phyloP scores from a whole-genome alignment of 1,284 basidiomycete species.

The Sporisorium sorghi region DNA sequence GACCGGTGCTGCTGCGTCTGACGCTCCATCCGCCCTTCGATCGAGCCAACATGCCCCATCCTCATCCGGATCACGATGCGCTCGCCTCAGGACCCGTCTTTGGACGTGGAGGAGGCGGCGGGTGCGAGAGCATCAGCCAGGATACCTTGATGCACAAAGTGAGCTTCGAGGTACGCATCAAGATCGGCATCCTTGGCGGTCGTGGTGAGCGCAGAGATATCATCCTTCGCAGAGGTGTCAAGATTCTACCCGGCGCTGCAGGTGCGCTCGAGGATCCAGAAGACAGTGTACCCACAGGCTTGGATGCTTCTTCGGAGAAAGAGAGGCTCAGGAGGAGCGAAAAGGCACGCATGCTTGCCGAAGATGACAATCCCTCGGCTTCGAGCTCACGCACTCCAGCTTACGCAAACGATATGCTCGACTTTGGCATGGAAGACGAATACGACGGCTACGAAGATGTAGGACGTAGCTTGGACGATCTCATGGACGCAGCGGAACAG shows the following conservation, averaged over 20 bases:
- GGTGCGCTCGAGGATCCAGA: constrained; percentile 34
- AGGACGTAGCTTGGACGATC: constrained; percentile 35
- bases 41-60: constrained; percentile 60
- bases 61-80: constrained; percentile 65
- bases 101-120: constrained; percentile 58
- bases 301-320: constrained; percentile 22
- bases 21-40: constrained; percentile 64
- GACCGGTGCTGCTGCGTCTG: constrained; percentile 57
- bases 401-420: constrained; percentile 20
- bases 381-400: constrained; percentile 21
- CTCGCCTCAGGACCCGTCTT: constrained; percentile 53
- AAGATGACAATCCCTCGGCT: constrained; percentile 10
- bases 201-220: constrained; percentile 56
- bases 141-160: constrained; percentile 65
- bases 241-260: constrained; percentile 62
- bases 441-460: constrained; percentile 64
- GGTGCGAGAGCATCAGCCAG: constrained; percentile 66
- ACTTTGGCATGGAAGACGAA: constrained; percentile 54
- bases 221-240: constrained; percentile 41
- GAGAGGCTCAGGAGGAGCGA: constrained; percentile 41
- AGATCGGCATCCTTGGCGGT: constrained; percentile 52
- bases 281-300: not conserved
- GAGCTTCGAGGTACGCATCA: constrained; percentile 61
- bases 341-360: constrained; percentile 32
- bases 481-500: constrained; percentile 29